phyloP scores from a whole-genome alignment of 1,284 basidiomycete genomes.

The Ustanciosporium gigantosporum region DNA sequence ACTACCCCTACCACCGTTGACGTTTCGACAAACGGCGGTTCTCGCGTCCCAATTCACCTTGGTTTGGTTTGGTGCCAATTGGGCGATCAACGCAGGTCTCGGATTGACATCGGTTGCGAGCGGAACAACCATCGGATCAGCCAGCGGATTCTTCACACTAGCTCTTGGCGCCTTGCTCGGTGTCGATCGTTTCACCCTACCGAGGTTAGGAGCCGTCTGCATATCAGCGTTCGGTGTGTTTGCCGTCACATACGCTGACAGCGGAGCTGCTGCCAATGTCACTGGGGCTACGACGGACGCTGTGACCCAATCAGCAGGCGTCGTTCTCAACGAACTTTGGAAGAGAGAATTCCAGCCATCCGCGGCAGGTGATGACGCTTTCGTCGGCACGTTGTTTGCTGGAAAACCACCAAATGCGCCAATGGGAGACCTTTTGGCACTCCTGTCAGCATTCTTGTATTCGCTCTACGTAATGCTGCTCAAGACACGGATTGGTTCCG shows the following conservation, averaged over 20 bases:
- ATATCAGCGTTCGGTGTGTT: slow-evolving; percentile 82
- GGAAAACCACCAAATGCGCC: slow-evolving; percentile 37
- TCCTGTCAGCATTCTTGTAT: slow-evolving; percentile 67
- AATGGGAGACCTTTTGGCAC: slow-evolving; percentile 52
- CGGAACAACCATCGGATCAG: slow-evolving; percentile 66
- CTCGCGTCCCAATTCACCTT: slow-evolving; percentile 54
- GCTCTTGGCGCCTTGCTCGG: slow-evolving; percentile 79
- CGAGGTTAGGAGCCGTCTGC: slow-evolving; percentile 79
- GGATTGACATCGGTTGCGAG: slow-evolving; percentile 57
- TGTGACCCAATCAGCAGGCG: not conserved
- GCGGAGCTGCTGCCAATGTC: slow-evolving; percentile 10
- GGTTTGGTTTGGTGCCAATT: slow-evolving; percentile 60
- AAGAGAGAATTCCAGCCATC: slow-evolving; percentile 1
- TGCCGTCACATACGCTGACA: slow-evolving; percentile 69
- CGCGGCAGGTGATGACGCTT: not conserved
- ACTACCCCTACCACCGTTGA: slow-evolving; percentile 43
- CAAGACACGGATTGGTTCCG: slow-evolving; percentile 68
- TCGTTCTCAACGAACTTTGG: slow-evolving; percentile 13
- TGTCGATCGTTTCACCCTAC: slow-evolving; percentile 76
- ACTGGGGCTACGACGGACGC: not conserved
- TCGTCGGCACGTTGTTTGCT: not conserved
- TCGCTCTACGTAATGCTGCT: slow-evolving; percentile 88
- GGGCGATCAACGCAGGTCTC: slow-evolving; percentile 54
- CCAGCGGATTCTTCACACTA: slow-evolving; percentile 88
- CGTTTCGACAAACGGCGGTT: slow-evolving; percentile 46